Conservation (phyloP, 805 yeast species). For the Metschnikowia reukaufii region DNA sequence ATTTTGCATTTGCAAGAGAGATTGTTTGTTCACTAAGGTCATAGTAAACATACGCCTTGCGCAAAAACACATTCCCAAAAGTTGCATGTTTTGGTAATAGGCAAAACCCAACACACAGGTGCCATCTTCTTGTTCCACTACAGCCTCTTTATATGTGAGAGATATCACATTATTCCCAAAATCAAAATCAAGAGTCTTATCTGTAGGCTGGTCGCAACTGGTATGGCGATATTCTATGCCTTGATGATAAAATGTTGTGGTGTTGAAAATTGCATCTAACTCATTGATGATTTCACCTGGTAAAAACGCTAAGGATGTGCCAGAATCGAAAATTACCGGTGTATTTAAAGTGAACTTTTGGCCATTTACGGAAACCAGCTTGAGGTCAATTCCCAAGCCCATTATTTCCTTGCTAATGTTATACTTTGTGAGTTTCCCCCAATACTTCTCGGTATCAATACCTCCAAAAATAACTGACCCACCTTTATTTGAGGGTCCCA, state of each 20-base stretch:
- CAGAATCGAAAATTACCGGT: conserved; percentile 15
- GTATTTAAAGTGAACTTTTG: not conserved
- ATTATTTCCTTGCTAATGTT: not conserved
- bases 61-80: conserved; percentile 20
- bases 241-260: conserved; percentile 1
- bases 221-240: conserved; percentile 10
- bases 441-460: conserved; percentile 41
- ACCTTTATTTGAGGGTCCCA: conserved; percentile 38
- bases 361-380: conserved; percentile 4
- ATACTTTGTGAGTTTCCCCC: conserved; percentile 12
- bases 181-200: conserved; percentile 12
- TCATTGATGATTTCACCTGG: conserved; percentile 10
- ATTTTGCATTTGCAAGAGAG: conserved; percentile 16
- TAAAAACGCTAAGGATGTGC: conserved; percentile 13
- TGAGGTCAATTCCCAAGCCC: conserved; percentile 9
- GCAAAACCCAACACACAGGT: conserved; percentile 15
- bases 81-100: conserved; percentile 7
- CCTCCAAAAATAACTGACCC: conserved; percentile 44
- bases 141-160: conserved; percentile 12
- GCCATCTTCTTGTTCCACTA: conserved; percentile 7
- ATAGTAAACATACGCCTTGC: conserved; percentile 21
- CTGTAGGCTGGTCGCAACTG: conserved; percentile 17
- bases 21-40: conserved; percentile 17
- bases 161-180: conserved; percentile 12
- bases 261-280: conserved; percentile 12